Evolutionary conservation across 331 rosid genomes (phyloP).

Genomic region (Dryas integrifolia): DNA sequence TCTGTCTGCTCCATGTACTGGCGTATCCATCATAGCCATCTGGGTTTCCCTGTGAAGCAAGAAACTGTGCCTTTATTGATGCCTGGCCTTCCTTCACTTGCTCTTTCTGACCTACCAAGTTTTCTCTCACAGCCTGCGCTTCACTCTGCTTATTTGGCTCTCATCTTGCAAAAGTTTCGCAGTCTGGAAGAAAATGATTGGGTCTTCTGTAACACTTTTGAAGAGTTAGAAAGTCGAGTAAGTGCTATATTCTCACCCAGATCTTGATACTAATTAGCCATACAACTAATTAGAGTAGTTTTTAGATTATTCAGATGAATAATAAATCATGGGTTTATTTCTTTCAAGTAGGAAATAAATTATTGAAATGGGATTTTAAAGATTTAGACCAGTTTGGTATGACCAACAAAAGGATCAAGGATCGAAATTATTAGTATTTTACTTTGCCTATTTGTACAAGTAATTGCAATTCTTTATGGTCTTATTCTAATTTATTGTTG

Average conservation of each 20-base stretch:
- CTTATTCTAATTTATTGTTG: background rate
- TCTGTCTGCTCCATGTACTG: slow-evolving; percentile 43
- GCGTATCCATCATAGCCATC: slow-evolving; percentile 23
- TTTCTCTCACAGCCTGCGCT: slow-evolving; percentile 22
- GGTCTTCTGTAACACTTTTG: slow-evolving; percentile 37
- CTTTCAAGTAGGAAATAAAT: background rate
- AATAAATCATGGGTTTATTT: background rate
- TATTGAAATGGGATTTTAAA: background rate
- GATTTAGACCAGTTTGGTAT: background rate
- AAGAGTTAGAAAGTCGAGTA: slow-evolving; percentile 38
- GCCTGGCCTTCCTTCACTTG: slow-evolving; percentile 44
- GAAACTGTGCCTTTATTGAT: slow-evolving; percentile 15
- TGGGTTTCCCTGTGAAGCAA: slow-evolving; percentile 16
- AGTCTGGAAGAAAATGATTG: slow-evolving; percentile 31
- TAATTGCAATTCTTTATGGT: background rate
- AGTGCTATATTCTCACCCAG: background rate
- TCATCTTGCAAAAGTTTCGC: slow-evolving; percentile 21
- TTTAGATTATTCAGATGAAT: background rate
- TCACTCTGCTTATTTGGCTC: slow-evolving; percentile 32
- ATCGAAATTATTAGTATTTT: background rate
- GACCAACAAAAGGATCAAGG: background rate
- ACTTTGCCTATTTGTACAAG: background rate
- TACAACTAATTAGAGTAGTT: background rate
- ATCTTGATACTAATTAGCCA: slow-evolving; percentile 1
- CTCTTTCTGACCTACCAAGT: slow-evolving; percentile 27